Base-by-base conservation (phyloP, 768 basidiomycete genomes). In the Mycena metata region DNA sequence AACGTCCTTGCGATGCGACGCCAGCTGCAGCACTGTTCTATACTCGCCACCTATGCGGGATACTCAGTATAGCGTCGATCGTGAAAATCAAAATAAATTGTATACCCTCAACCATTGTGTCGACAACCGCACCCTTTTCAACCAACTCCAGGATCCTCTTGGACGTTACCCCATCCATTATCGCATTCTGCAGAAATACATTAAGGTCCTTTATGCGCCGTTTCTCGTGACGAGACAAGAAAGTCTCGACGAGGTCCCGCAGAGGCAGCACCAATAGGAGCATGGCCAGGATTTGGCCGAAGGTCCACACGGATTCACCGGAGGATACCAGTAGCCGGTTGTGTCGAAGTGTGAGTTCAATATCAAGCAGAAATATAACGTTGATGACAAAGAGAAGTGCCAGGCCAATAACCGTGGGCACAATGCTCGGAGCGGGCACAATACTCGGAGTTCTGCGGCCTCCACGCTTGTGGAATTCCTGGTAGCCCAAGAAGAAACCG, bases 271-370 rank as follows among this genome's bases (percentile, higher is more conserved):
- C 46, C 17, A 67, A 17, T 10, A 67, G 21, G 4, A 51, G 17
- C 17, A 67, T 21, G 12, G 65, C 57, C 9, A 67, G 56, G 26
- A 60, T 54, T 35, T 67, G 65, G 0, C 65, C 65, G 39, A 67
- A 60, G 23, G 39, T 60, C 65, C 65, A 54, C 16, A 0, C 57
- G 2, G n/a, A 41, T 12, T 67, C 47, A 30, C 41, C 65, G 13
- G 35, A 17, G 6, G 36, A 17, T 33, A 42, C 47, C 2, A 3
- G 54, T n/a, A n/a, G n/a, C n/a, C n/a, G n/a, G n/a, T n/a, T n/a
- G n/a, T n/a, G n/a, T n/a, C n/a, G n/a, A 15, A 69, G 47, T 17
- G 52, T 50, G 33, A 64, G 55, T 60, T 68, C 66, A 11, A 56
- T 56, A 24, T 61, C 52, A 15, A 42, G 35, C 7, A 62, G 5